phyloP scores from a whole-genome alignment of 352 stramenopile species.

The Phytophthora syringae region DNA sequence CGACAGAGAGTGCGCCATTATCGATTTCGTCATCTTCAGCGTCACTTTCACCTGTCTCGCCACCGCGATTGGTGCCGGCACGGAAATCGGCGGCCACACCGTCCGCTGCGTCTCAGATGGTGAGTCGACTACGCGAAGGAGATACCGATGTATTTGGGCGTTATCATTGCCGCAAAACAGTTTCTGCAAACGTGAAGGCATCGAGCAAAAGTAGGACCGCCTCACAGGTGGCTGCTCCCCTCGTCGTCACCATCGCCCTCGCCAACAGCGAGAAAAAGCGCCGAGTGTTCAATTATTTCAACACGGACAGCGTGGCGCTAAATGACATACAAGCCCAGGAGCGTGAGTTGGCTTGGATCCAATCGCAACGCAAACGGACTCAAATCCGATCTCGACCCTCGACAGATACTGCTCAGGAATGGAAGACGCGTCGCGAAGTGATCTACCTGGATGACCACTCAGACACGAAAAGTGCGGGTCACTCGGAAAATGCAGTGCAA shows the following conservation, averaged over 20 bases:
- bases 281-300: slow-evolving; percentile 19
- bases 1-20: background rate
- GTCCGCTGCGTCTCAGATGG: background rate
- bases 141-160: slow-evolving; percentile 12
- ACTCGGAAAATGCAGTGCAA: slow-evolving; percentile 1
- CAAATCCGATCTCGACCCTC: slow-evolving; percentile 8
- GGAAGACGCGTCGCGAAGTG: slow-evolving; percentile 16
- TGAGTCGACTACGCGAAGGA: slow-evolving; percentile 2
- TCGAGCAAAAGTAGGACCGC: background rate
- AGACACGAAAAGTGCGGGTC: slow-evolving; percentile 7
- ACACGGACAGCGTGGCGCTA: slow-evolving; percentile 33
- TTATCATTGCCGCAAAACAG: slow-evolving; percentile 27
- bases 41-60: slow-evolving; percentile 15
- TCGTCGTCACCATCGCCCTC: slow-evolving; percentile 8
- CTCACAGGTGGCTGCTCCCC: background rate
- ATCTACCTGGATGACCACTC: slow-evolving; percentile 24
- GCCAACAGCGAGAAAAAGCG: slow-evolving; percentile 38
- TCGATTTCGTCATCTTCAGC: slow-evolving; percentile 14
- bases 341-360: slow-evolving; percentile 46
- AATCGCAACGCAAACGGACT: slow-evolving; percentile 34
- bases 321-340: slow-evolving; percentile 49
- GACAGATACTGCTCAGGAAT: slow-evolving; percentile 13
- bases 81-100: slow-evolving; percentile 5
- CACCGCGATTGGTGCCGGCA: slow-evolving; percentile 10
- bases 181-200: background rate